Conservation (phyloP, 331 rosid genomes). For the Malus hybrid region DNA sequence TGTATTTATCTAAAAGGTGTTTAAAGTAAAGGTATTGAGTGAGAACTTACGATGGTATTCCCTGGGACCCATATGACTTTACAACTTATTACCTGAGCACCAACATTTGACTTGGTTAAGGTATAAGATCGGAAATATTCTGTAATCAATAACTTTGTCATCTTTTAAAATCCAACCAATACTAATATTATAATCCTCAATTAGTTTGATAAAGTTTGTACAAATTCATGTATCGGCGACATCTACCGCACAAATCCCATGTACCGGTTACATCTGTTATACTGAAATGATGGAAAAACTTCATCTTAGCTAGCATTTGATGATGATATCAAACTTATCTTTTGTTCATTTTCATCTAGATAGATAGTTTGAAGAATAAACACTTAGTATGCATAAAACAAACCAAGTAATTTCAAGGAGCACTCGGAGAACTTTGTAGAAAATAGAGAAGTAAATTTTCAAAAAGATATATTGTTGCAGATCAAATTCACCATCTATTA, state of each 20-base stretch:
- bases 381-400: too few species aligned
- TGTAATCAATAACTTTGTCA: conserved; percentile 3
- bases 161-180: not conserved
- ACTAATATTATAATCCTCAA: not conserved
- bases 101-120: conserved; percentile 15
- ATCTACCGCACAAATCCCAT: not conserved
- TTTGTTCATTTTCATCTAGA: not conserved
- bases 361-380: too few species aligned
- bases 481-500: too few species aligned
- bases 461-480: too few species aligned
- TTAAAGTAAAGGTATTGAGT: not conserved
- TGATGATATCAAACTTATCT: not conserved
- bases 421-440: too few species aligned
- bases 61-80: conserved; percentile 18
- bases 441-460: too few species aligned
- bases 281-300: not conserved
- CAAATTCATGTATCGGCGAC: not conserved
- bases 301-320: not conserved
- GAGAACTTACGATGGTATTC: not conserved
- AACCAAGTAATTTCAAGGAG: too few species aligned
- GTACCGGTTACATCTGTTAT: not conserved
- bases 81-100: conserved; percentile 5
- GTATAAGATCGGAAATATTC: not conserved
- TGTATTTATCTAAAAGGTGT: too few species aligned
- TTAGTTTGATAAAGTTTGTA: not conserved